These are phyloP conservation scores for Amanita rimosa DNA, from an alignment of 768 basidiomycete genomes.

Conservation along the genomic window DNA sequence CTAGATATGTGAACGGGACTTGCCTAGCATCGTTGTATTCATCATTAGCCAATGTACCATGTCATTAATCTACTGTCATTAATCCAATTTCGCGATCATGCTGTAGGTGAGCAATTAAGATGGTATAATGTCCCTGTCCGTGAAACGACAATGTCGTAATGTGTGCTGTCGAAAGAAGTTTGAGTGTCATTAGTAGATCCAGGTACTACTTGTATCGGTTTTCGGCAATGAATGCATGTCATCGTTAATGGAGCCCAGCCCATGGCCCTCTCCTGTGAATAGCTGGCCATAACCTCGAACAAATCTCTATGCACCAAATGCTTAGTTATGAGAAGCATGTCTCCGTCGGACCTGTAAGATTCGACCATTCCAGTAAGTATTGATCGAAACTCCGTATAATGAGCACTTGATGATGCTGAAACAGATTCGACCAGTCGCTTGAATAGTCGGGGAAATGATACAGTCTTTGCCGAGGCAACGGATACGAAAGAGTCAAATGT, in stretches of 20 bases:
- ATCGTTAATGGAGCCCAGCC: constrained; percentile 52
- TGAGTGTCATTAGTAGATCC: background rate
- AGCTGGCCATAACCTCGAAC: constrained; percentile 57
- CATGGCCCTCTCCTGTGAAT: constrained; percentile 40
- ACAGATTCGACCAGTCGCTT: constrained; percentile 79
- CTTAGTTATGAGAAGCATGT: constrained; percentile 78
- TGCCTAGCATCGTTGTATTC: background rate
- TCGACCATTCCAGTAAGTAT: constrained; percentile 95
- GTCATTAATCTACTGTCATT: constrained; percentile 1
- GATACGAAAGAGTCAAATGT: constrained; percentile 80
- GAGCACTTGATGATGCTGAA: constrained; percentile 44
- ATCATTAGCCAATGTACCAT: background rate
- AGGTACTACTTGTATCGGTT: constrained; percentile 23
- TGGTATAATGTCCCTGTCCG: constrained; percentile 57
- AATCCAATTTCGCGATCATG: constrained; percentile 2
- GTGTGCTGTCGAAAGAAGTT: constrained; percentile 10
- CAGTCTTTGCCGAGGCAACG: constrained; percentile 62
- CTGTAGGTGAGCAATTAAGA: constrained; percentile 21
- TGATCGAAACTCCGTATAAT: constrained; percentile 84
- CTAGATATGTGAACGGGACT: background rate
- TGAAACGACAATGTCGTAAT: constrained; percentile 31
- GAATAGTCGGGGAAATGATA: constrained; percentile 91
- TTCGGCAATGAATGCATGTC: constrained; percentile 42
- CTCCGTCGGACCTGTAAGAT: constrained; percentile 86
- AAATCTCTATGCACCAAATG: constrained; percentile 74